phyloP scores from a whole-genome alignment of 2,329 filamentous ascomycete genomes.

The Neopestalotiopsis sp. region DNA sequence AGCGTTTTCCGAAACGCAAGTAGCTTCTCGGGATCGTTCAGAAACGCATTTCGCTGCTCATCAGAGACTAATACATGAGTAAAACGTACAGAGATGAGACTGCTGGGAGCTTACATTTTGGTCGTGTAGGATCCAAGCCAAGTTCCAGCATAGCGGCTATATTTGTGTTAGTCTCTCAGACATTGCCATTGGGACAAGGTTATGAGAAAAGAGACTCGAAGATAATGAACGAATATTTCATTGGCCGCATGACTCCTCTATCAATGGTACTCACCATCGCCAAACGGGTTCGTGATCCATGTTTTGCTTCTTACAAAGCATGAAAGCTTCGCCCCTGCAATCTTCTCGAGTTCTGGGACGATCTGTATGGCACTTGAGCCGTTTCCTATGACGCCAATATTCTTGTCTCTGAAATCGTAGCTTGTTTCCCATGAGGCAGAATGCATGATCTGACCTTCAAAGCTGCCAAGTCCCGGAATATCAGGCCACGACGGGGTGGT shows the following conservation, averaged over 20 bases:
- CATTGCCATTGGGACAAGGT: too few species aligned
- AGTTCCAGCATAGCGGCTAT: neutral
- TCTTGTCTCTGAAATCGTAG: constrained; percentile 53
- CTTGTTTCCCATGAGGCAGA: constrained; percentile 49
- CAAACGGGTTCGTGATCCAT: constrained; percentile 55
- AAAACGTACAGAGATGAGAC: neutral
- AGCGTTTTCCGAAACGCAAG: constrained; percentile 49
- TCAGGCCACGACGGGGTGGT: constrained; percentile 49
- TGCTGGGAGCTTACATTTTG: constrained; percentile 40
- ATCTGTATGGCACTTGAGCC: constrained; percentile 60
- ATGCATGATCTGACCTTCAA: constrained; percentile 50
- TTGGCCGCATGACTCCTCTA: neutral
- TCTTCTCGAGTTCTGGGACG: constrained; percentile 51
- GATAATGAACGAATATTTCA: too few species aligned
- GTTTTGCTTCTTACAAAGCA: constrained; percentile 55
- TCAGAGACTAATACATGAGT: constrained; percentile 36
- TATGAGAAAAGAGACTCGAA: neutral
- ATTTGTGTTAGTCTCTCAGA: neutral
- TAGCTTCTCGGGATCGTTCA: constrained; percentile 41
- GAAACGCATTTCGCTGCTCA: constrained; percentile 43
- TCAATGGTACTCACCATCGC: constrained; percentile 37
- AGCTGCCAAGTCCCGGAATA: constrained; percentile 45
- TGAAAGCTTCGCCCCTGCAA: constrained; percentile 44
- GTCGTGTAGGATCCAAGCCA: constrained; percentile 29
- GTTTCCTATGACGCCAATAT: constrained; percentile 55